Conservation (phyloP, 352 stramenopile species). For the Globisporangium sylvaticum region DNA sequence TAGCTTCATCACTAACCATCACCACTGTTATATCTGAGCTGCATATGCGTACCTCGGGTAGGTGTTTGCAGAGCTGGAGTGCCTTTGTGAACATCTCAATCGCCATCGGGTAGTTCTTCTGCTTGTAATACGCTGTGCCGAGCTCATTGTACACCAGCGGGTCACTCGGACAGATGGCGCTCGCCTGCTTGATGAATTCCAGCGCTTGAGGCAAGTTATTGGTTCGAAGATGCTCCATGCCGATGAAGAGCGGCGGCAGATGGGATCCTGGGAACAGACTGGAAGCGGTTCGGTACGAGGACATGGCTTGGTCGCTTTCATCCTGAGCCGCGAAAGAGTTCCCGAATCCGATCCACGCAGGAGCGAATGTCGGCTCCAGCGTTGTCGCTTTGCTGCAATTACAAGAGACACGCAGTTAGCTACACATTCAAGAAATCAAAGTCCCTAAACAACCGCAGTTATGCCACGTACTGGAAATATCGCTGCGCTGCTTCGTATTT, state of each 20-base stretch:
- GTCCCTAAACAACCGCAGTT: not conserved
- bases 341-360: constrained; percentile 96
- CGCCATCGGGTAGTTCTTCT: constrained; percentile 85
- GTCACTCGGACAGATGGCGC: constrained; percentile 84
- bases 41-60: constrained; percentile 51
- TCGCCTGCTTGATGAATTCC: constrained; percentile 91
- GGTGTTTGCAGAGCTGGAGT: constrained; percentile 72
- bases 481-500: constrained; percentile 94
- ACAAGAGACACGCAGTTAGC: not conserved
- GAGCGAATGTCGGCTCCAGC: constrained; percentile 89
- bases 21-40: not conserved
- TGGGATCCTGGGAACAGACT: constrained; percentile 93
- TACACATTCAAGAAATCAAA: not conserved
- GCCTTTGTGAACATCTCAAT: constrained; percentile 89
- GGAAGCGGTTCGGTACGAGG: constrained; percentile 93
- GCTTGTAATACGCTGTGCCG: constrained; percentile 91
- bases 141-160: constrained; percentile 96
- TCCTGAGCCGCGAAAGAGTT: constrained; percentile 96
- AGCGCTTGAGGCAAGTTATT: constrained; percentile 95
- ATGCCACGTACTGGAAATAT: constrained; percentile 90
- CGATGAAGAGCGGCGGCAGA: constrained; percentile 93
- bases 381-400: constrained; percentile 84
- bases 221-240: constrained; percentile 97
- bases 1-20: not conserved
- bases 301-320: constrained; percentile 97